These are phyloP conservation scores for Wickerhamomyces silvicola DNA, from an alignment of 805 yeast genomes.

Conservation along the genomic window DNA sequence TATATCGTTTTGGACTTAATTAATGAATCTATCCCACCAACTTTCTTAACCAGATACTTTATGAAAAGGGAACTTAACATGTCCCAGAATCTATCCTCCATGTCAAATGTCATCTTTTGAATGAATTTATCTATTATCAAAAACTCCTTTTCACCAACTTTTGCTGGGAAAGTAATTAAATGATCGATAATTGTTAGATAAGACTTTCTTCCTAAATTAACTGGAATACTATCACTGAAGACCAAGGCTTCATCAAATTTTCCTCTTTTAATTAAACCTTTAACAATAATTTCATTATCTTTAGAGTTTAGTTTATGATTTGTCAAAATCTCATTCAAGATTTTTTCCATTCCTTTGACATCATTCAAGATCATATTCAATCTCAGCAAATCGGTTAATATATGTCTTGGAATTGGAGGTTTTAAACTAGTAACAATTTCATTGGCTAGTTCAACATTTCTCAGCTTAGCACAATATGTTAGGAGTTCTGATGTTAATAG, in stretches of 20 bases:
- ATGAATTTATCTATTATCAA: constrained; percentile 13
- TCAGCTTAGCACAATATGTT: constrained; percentile 5
- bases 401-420: constrained; percentile 11
- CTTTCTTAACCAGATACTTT: constrained; percentile 12
- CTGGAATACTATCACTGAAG: constrained; percentile 3
- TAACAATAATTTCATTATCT: constrained; percentile 16
- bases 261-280: constrained; percentile 12
- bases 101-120: constrained; percentile 3
- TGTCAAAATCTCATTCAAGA: constrained; percentile 14
- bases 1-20: constrained; percentile 7
- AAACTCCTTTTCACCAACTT: constrained; percentile 8
- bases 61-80: constrained; percentile 15
- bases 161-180: constrained; percentile 5
- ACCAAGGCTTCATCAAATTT: constrained; percentile 4
- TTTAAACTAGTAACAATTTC: constrained; percentile 7
- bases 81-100: constrained; percentile 14
- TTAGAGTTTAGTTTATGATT: constrained; percentile 5
- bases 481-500: constrained; percentile 10
- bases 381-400: constrained; percentile 11
- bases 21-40: constrained; percentile 4
- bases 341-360: constrained; percentile 13
- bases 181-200: constrained; percentile 11
- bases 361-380: constrained; percentile 15
- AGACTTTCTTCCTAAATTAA: constrained; percentile 1
- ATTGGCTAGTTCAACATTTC: constrained; percentile 11